Evolutionary conservation across 225 moss, liverwort and hornwort genomes (phyloP).

Genomic region (Pseudoscleropodium purum): DNA sequence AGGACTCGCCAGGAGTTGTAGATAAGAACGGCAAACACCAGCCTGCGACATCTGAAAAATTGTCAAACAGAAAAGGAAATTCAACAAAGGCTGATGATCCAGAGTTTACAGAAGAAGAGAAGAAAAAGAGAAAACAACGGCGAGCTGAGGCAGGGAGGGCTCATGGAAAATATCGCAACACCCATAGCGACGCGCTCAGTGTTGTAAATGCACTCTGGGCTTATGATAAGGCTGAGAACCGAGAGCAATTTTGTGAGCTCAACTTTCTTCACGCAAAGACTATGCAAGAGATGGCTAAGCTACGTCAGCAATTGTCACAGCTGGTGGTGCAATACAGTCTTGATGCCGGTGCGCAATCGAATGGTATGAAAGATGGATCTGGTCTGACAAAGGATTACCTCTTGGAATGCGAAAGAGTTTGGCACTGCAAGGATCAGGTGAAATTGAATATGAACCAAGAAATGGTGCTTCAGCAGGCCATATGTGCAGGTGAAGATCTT

Average conservation of each 20-base stretch:
- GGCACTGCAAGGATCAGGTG: slow-evolving; percentile 35
- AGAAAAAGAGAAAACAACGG: slow-evolving; percentile 54
- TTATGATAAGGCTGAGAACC: slow-evolving; percentile 65
- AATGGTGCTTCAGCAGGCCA: slow-evolving; percentile 70
- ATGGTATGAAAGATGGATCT: slow-evolving; percentile 1
- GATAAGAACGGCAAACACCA: neutral
- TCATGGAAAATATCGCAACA: slow-evolving; percentile 73
- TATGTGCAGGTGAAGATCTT: slow-evolving; percentile 77
- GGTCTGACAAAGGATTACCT: slow-evolving; percentile 41
- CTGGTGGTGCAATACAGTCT: slow-evolving; percentile 58
- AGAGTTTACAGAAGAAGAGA: slow-evolving; percentile 42
- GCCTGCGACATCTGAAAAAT: neutral
- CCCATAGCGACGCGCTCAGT: slow-evolving; percentile 77
- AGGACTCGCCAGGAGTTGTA: slow-evolving; percentile 15
- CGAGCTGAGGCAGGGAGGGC: slow-evolving; percentile 72
- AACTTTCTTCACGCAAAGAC: slow-evolving; percentile 82
- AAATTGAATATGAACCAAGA: slow-evolving; percentile 64
- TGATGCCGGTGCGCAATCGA: slow-evolving; percentile 34
- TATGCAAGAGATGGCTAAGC: slow-evolving; percentile 92
- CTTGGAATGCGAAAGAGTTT: slow-evolving; percentile 48
- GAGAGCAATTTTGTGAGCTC: slow-evolving; percentile 64
- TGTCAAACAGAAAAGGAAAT: neutral
- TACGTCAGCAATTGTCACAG: slow-evolving; percentile 75
- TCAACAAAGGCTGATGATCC: slow-evolving; percentile 15
- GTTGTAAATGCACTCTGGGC: slow-evolving; percentile 79